Conservation (phyloP, 2,329 filamentous ascomycete species). For the Cadophora sp. region DNA sequence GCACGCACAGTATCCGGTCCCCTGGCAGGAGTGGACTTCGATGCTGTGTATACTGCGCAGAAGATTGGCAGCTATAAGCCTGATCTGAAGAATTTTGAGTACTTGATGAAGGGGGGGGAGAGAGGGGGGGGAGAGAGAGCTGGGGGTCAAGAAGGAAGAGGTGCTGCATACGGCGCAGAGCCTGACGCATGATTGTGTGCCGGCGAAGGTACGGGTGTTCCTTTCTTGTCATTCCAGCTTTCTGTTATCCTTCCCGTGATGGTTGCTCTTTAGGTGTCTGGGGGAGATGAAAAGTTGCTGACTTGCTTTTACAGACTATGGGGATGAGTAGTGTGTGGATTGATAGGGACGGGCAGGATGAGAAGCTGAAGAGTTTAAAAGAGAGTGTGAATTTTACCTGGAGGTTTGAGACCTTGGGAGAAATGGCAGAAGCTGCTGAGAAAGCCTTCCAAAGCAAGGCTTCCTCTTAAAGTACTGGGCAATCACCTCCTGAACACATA, state of each 20-base stretch:
- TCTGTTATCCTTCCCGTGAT: too few species aligned
- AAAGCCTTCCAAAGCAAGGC: conserved; percentile 22
- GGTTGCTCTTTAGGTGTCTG: not conserved
- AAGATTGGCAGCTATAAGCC: conserved; percentile 77
- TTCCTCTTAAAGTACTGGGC: not conserved
- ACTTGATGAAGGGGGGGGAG: conserved; percentile 62
- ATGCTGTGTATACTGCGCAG: conserved; percentile 70
- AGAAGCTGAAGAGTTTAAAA: conserved; percentile 46
- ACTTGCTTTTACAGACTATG: conserved; percentile 44
- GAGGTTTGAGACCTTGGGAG: conserved; percentile 59
- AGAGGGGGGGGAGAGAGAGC: conserved; percentile 54
- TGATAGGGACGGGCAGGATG: conserved; percentile 48
- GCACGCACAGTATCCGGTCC: conserved; percentile 50
- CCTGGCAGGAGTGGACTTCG: conserved; percentile 57
- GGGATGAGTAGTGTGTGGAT: conserved; percentile 66
- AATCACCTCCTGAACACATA: not conserved
- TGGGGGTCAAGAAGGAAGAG: conserved; percentile 59
- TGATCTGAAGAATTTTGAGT: conserved; percentile 66
- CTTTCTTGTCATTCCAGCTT: not conserved
- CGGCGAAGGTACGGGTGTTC: conserved; percentile 52
- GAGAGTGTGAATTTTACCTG: conserved; percentile 57
- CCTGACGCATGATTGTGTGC: conserved; percentile 71
- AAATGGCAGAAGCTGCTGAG: conserved; percentile 32
- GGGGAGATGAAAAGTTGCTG: not conserved
- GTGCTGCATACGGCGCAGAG: conserved; percentile 74